Evolutionary conservation across 2,329 filamentous ascomycete genomes (phyloP), one percentile per base, ranked within the genome.

Genomic region (Botryotinia globosa): DNA sequence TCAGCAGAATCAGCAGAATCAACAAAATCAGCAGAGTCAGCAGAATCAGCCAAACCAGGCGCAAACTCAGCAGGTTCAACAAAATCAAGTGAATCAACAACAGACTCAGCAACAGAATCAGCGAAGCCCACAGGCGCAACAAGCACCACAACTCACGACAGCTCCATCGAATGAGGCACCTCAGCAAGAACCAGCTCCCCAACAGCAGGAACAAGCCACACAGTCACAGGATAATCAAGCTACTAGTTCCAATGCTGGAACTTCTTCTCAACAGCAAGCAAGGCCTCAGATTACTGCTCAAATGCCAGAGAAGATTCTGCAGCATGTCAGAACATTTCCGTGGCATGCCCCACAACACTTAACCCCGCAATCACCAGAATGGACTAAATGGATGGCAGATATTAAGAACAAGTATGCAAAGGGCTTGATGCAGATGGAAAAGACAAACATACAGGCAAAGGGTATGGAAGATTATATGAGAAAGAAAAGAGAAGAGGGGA

Each of bases 401-500:
- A 81, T 84, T 45, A 87, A 84, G 76, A 80, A 82, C 0, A 83
- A 82, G 71, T 87, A 88, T 73, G 81, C 82, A 0, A 81, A 84
- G 56, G 86, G 85, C 0, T 78, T 89, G 9, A 80, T 84, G 75
- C 82, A 83, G 2, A 87, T 89, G 82, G 87, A 88, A 54, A 81
- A 76, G 16, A 81, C 82, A 4, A 83, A 84, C 18, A 77, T 75
- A n/a, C 82, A 83, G 64, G 77, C 87, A 6, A 79, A 79, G 3
- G 79, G 80, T 67, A 80, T 87, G 69, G 85, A 88, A 18, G 80
- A 81, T 63, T 74, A 81, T 4, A 79, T 84, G 32, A 83, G 84
- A 66, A 83, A 85, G 29, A 81, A 85, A 34, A 79, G 81, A 22
- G 81, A 83, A 5, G 83, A 83, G 37, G 85, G 85, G 4, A 83